Conservation (phyloP, 352 stramenopile species). For the Pythium scleroteichum region DNA sequence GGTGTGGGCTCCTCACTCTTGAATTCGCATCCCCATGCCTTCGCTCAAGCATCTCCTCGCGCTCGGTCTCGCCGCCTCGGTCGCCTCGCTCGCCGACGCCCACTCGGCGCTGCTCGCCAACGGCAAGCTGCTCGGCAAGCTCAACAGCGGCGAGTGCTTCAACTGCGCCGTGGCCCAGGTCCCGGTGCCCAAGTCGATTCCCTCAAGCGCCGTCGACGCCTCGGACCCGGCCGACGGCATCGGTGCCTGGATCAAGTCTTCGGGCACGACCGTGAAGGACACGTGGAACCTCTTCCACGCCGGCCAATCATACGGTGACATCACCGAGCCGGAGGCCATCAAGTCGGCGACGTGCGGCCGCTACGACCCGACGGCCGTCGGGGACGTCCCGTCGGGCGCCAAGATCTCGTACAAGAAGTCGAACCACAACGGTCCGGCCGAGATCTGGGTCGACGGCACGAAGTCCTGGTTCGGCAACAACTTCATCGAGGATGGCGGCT, state of each 20-base stretch:
- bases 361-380: slow-evolving; percentile 22
- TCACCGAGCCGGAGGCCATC: slow-evolving; percentile 20
- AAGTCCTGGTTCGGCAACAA: slow-evolving; percentile 26
- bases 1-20: slow-evolving; percentile 4
- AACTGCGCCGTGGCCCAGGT: slow-evolving; percentile 30
- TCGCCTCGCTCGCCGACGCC: slow-evolving; percentile 12
- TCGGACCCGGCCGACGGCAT: slow-evolving; percentile 20
- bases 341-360: slow-evolving; percentile 23
- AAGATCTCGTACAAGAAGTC: slow-evolving; percentile 33
- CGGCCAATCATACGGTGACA: slow-evolving; percentile 21
- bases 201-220: slow-evolving; percentile 21
- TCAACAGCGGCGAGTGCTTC: slow-evolving; percentile 31
- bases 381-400: slow-evolving; percentile 15
- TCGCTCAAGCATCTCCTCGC: slow-evolving; percentile 17
- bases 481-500: slow-evolving; percentile 25
- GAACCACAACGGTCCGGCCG: slow-evolving; percentile 31
- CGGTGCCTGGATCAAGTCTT: slow-evolving; percentile 25
- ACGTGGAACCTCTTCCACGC: slow-evolving; percentile 23
- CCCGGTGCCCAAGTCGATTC: slow-evolving; percentile 23
- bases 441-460: slow-evolving; percentile 27
- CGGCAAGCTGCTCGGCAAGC: slow-evolving; percentile 28
- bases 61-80: slow-evolving; percentile 2
- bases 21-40: slow-evolving; percentile 4
- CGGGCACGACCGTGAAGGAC: slow-evolving; percentile 21
- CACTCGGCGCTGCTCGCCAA: slow-evolving; percentile 26